These are phyloP conservation scores for Platanthera guangdongensis DNA, from an alignment of 106 monocot species.

Conservation along the genomic window DNA sequence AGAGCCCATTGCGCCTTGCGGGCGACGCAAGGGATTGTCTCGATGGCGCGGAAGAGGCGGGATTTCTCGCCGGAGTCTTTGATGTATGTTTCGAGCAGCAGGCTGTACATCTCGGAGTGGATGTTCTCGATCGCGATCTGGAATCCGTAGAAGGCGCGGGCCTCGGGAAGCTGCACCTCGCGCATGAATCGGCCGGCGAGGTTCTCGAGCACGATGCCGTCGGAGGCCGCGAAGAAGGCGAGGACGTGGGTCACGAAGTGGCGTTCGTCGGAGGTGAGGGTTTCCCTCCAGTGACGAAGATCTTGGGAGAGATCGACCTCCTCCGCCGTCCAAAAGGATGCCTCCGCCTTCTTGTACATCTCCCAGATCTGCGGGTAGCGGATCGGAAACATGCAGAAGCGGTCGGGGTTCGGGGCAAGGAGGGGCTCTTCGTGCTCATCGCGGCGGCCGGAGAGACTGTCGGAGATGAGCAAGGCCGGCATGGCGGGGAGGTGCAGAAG, in stretches of 20 bases:
- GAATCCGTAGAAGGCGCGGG: slow-evolving; percentile 66
- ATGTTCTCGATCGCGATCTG: slow-evolving; percentile 83
- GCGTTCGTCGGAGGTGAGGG: slow-evolving; percentile 64
- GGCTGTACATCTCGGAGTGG: slow-evolving; percentile 66
- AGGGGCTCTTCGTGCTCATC: slow-evolving; percentile 43
- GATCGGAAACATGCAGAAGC: slow-evolving; percentile 96
- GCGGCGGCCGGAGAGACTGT: neutral
- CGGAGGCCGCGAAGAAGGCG: slow-evolving; percentile 87
- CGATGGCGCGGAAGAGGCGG: slow-evolving; percentile 51
- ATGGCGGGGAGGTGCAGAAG: neutral
- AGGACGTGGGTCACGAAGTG: slow-evolving; percentile 90
- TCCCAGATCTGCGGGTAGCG: slow-evolving; percentile 78
- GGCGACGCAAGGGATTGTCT: slow-evolving; percentile 45
- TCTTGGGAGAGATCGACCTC: slow-evolving; percentile 85
- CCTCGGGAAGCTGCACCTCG: slow-evolving; percentile 50
- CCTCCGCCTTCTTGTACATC: slow-evolving; percentile 94
- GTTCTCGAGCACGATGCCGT: slow-evolving; percentile 88
- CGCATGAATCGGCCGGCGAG: slow-evolving; percentile 59
- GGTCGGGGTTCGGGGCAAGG: slow-evolving; percentile 51
- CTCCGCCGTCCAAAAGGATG: slow-evolving; percentile 98
- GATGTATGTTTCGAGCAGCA: slow-evolving; percentile 64
- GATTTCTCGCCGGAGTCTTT: slow-evolving; percentile 41
- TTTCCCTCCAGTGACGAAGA: slow-evolving; percentile 46
- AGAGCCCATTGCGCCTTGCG: slow-evolving; percentile 68
- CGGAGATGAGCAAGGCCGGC: neutral